These are phyloP conservation scores for Rhododendron ovatum DNA, from an alignment of 148 eudicot species.

Conservation along the genomic window DNA sequence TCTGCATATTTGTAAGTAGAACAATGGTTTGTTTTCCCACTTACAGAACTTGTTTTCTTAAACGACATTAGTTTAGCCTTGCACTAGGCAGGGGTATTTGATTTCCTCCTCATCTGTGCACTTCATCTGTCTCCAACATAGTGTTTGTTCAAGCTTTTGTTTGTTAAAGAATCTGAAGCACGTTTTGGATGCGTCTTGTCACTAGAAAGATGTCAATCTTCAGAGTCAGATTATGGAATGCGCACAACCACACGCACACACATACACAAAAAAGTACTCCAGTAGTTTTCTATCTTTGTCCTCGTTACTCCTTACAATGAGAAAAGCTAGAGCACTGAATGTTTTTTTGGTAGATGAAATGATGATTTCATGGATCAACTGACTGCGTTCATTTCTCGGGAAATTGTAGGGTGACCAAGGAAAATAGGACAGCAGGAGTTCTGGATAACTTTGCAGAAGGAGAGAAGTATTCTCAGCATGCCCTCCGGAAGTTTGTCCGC, in stretches of 20 bases:
- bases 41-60: neutral
- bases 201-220: neutral
- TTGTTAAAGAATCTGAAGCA: neutral
- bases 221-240: neutral
- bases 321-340: neutral
- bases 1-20: neutral
- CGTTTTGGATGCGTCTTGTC: neutral
- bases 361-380: neutral
- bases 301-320: neutral
- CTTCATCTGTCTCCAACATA: neutral
- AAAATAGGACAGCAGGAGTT: conserved; percentile 76
- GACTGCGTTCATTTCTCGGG: neutral
- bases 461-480: conserved; percentile 58
- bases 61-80: neutral
- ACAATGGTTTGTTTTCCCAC: neutral
- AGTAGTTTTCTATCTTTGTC: neutral
- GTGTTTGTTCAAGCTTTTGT: neutral
- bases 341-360: neutral
- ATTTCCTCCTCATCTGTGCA: neutral
- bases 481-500: conserved; percentile 68
- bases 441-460: conserved; percentile 72
- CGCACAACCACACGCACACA: neutral
- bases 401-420: conserved; percentile 65
- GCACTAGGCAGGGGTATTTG: neutral
- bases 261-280: neutral